Conservation (phyloP, 345 rosid species). For the Capsella bursapastoris region DNA sequence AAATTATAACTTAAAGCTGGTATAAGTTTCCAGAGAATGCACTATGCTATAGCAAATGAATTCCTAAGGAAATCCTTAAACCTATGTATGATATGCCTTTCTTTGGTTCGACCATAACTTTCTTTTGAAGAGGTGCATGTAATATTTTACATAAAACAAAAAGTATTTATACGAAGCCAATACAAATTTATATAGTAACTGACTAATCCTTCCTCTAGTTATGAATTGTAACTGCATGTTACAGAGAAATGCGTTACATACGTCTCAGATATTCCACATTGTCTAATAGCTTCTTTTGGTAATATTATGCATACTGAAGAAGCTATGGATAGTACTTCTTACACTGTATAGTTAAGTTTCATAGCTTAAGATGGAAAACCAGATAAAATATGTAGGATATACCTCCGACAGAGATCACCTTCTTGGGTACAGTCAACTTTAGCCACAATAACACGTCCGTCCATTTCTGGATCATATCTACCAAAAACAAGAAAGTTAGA, state of each 20-base stretch:
- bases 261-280: conserved; percentile 18
- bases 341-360: neutral
- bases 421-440: conserved; percentile 91
- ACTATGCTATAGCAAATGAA: conserved; percentile 19
- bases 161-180: conserved; percentile 1
- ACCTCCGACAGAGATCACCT: conserved; percentile 89
- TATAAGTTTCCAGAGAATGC: conserved; percentile 10
- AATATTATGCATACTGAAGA: conserved; percentile 17
- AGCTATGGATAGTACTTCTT: conserved; percentile 9
- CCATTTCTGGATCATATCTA: conserved; percentile 94
- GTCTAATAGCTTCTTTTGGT: conserved; percentile 3
- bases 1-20: conserved; percentile 11
- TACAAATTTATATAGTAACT: conserved; percentile 2
- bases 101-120: conserved; percentile 20
- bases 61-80: conserved; percentile 12
- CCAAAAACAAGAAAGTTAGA: conserved; percentile 25
- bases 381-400: conserved; percentile 36
- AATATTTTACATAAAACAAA: conserved; percentile 14
- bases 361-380: conserved; percentile 24
- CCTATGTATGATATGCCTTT: conserved; percentile 12
- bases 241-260: conserved; percentile 14
- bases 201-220: conserved; percentile 17
- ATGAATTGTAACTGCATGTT: conserved; percentile 3
- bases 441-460: conserved; percentile 87
- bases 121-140: neutral